A percentile compares a stretch with the other conserved stretches of the same genome.
Evolutionary conservation across 2,329 filamentous ascomycete species (phyloP).

Genomic region (Beauveria sp.): DNA sequence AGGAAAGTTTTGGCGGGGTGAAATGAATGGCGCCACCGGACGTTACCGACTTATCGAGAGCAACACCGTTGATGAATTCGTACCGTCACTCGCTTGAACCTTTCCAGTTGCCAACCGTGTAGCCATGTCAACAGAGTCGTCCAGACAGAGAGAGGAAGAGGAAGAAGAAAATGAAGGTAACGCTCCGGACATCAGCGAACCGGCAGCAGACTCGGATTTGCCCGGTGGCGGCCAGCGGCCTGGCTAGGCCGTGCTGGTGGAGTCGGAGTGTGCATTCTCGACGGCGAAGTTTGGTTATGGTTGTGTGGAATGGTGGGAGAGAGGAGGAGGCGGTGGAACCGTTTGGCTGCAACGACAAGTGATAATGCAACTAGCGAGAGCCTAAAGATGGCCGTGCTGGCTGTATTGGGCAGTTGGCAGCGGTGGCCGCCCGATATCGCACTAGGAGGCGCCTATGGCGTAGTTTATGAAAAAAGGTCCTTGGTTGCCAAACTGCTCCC

Average conservation of each 20-base stretch:
- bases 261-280: background rate
- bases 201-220: background rate
- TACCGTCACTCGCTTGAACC: background rate
- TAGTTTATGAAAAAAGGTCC: background rate
- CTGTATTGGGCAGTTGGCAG: background rate
- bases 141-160: background rate
- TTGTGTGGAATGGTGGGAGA: background rate
- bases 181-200: background rate
- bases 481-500: background rate
- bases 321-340: background rate
- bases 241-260: background rate
- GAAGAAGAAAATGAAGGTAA: background rate
- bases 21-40: background rate
- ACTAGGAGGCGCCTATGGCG: background rate
- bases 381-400: background rate
- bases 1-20: no score
- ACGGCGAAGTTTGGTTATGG: background rate
- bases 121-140: background rate
- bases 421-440: slow-evolving; percentile 5
- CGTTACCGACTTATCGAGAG: background rate
- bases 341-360: background rate
- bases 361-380: background rate
- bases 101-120: background rate
- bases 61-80: background rate
- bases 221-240: background rate